Base-by-base conservation (phyloP, 2,329 filamentous ascomycete species). In the Arachnomyces sp. region DNA sequence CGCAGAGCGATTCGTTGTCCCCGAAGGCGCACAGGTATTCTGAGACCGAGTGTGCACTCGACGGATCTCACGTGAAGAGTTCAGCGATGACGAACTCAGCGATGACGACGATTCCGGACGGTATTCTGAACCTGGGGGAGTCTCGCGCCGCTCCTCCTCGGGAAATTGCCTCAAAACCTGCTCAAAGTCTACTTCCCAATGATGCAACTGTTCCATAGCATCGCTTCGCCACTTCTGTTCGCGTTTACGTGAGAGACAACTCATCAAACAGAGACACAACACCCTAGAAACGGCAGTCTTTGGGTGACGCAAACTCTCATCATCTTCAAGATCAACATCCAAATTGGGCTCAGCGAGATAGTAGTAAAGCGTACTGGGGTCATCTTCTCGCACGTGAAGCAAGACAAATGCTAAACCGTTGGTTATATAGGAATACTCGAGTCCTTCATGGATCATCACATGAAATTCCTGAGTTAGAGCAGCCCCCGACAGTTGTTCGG, bases 341-440 rank as follows among this genome's bases (percentile, higher is more conserved):
- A 39, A 44, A 16, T 52, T 49, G 2, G 51, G 55, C 18, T 59
- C 49, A 40, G 46, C 51, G 9, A 55, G 43, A 44, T 51, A 49
- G 43, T 59, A 57, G 42, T 54, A 53, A 2, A 59, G 49, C 5
- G 43, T 54, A 11, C 15, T 44, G 6, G 53, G 51, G 7, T 56
- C 43, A 25, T 57, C 38, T 4, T 49, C 39, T 5, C 42, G 50
- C n/a, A 58, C 41, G 5, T 36, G 25, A 6, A 54, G 46, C 12
- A 48, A 30, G 17, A 42, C 31, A 18, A 33, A 33, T 2, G 31
- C 39, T 6, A 42, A 11, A 8, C 43, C 42, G 29, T 28, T 40
- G 4, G 39, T 42, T 31, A 40, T 28, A 35, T 42, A 42, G 9
- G 38, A 44, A 21, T 37, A 47, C 14, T 47, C 39, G 17, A 40